phyloP scores from a whole-genome alignment of 75 land plant species.

The Adiantum capillusveneris region DNA sequence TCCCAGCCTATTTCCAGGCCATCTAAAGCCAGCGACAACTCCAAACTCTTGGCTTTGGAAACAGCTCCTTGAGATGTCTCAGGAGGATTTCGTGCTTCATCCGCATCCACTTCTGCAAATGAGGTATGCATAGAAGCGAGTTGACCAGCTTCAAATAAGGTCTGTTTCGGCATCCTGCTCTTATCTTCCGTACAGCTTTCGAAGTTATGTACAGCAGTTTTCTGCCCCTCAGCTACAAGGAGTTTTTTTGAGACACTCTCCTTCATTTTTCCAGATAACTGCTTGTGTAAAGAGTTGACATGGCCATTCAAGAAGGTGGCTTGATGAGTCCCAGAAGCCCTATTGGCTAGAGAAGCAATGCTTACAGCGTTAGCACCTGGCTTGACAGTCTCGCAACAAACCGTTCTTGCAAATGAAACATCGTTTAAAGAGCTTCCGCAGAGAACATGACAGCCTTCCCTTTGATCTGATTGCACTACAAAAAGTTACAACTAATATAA shows the following conservation, averaged over 20 bases:
- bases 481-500: too few species aligned
- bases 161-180: neutral
- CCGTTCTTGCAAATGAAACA: too few species aligned
- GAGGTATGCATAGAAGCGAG: neutral
- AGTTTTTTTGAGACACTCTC: neutral
- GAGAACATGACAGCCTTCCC: too few species aligned
- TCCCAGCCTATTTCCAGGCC: conserved; percentile 70
- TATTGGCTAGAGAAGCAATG: too few species aligned
- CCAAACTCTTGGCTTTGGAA: conserved; percentile 8
- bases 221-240: neutral
- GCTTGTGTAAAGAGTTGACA: neutral
- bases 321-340: too few species aligned
- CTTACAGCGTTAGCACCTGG: too few species aligned
- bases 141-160: neutral
- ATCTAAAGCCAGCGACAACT: conserved; percentile 38
- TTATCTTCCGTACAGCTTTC: neutral
- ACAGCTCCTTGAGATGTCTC: neutral
- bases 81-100: neutral
- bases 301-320: too few species aligned
- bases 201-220: neutral
- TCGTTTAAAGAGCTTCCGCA: too few species aligned
- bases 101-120: neutral
- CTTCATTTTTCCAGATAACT: neutral
- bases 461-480: too few species aligned
- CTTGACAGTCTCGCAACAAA: too few species aligned